A percentile compares a stretch with the other conserved stretches of the same genome.
These are phyloP conservation scores for Orbilia ellipsospora DNA, from an alignment of 2,329 filamentous ascomycete genomes.

Conservation along the genomic window DNA sequence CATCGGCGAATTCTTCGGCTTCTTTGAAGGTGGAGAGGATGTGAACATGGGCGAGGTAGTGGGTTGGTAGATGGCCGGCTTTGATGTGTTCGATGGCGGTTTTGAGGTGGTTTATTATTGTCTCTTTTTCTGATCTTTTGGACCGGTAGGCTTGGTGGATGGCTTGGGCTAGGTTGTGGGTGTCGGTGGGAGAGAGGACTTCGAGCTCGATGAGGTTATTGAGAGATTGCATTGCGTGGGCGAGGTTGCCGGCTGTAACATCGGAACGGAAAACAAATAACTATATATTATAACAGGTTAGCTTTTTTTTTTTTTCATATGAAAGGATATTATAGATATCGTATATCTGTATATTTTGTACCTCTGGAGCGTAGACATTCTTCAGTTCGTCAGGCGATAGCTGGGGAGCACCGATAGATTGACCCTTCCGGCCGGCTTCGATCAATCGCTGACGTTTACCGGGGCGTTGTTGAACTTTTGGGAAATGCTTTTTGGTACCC, in stretches of 20 bases:
- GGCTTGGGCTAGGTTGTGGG: slow-evolving; percentile 58
- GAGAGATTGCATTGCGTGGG: slow-evolving; percentile 56
- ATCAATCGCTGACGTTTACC: slow-evolving; percentile 40
- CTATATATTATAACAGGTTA: slow-evolving; percentile 50
- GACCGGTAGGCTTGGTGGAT: slow-evolving; percentile 61
- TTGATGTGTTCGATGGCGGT: slow-evolving; percentile 63
- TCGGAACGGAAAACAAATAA: slow-evolving; percentile 60
- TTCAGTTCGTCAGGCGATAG: slow-evolving; percentile 55
- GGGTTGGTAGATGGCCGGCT: slow-evolving; percentile 61
- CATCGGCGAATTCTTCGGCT: slow-evolving; percentile 62
- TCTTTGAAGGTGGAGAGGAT: slow-evolving; percentile 66
- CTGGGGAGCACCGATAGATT: slow-evolving; percentile 50
- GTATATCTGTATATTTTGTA: slow-evolving; percentile 30
- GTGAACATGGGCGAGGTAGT: slow-evolving; percentile 63
- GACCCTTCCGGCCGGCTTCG: slow-evolving; percentile 30
- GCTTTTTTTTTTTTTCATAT: no score
- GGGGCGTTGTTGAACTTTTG: slow-evolving; percentile 11
- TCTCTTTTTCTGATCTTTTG: slow-evolving; percentile 12
- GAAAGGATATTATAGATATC: no score
- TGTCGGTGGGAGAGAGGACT: slow-evolving; percentile 56
- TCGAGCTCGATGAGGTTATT: slow-evolving; percentile 56
- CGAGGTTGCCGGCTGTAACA: slow-evolving; percentile 56
- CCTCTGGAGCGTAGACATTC: slow-evolving; percentile 58
- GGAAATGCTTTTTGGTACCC: slow-evolving; percentile 31
- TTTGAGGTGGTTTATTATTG: slow-evolving; percentile 58